Percentiles rank a stretch among this genome's conserved stretches.
Conservation (phyloP, 78 protist genomes). For the Dictyostelium intermedium region DNA sequence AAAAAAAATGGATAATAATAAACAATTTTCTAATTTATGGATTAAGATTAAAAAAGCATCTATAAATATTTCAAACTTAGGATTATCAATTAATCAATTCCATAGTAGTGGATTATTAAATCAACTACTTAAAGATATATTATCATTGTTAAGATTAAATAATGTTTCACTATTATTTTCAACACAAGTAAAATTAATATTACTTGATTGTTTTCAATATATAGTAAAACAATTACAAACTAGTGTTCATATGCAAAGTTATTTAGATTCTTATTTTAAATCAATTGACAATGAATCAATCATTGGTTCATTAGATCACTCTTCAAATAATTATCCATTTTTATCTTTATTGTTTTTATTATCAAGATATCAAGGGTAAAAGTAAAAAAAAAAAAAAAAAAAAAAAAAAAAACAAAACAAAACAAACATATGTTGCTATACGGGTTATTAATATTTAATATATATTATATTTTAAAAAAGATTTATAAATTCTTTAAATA, state of each 20-base stretch:
- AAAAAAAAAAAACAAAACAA: no score
- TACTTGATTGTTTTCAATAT: neutral
- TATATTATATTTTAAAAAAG: neutral
- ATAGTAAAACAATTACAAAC: neutral
- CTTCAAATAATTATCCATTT: conserved; percentile 9
- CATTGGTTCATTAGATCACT: neutral
- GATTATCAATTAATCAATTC: neutral
- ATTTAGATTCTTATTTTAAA: neutral
- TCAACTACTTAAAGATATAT: neutral
- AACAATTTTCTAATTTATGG: neutral
- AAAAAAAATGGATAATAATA: neutral
- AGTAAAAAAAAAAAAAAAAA: no score
- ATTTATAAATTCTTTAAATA: neutral
- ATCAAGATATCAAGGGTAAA: conserved; percentile 15
- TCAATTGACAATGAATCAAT: neutral
- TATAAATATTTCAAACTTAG: neutral
- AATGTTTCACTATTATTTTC: neutral
- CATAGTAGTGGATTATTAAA: neutral
- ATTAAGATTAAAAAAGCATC: neutral
- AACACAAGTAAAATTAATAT: neutral
- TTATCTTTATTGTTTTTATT: neutral
- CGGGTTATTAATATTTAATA: no score
- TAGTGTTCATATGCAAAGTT: neutral
- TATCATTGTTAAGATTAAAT: neutral
- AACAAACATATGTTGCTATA: no score